phyloP scores from a whole-genome alignment of 305 asterid genomes.

The Nicotiana rustica region DNA sequence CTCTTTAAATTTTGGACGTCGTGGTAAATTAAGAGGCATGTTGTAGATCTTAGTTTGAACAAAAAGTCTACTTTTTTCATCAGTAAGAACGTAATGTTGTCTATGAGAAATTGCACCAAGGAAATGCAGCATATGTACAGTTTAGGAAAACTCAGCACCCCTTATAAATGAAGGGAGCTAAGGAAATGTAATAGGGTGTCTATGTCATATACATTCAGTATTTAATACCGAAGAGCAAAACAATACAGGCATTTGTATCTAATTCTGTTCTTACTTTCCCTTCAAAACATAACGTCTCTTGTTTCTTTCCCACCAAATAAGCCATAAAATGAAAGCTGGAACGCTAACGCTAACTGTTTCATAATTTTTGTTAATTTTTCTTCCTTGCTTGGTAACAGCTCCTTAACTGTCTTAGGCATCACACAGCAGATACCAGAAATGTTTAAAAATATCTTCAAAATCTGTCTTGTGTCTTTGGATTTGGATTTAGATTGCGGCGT shows the following conservation, averaged over 20 bases:
- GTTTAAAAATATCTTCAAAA: not conserved
- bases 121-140: constrained; percentile 20
- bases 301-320: constrained; percentile 28
- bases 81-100: constrained; percentile 17
- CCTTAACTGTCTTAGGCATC: constrained; percentile 9
- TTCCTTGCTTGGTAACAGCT: constrained; percentile 11
- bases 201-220: constrained; percentile 21
- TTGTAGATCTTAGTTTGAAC: not conserved
- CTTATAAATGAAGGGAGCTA: not conserved
- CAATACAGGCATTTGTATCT: not conserved
- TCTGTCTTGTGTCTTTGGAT: constrained; percentile 15
- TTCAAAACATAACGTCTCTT: constrained; percentile 24
- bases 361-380: not conserved
- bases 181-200: not conserved
- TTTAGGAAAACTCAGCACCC: not conserved
- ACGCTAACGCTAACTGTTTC: no score
- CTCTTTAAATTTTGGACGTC: no score
- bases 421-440: constrained; percentile 1
- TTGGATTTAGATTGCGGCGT: not conserved
- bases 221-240: not conserved
- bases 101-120: constrained; percentile 6
- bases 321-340: constrained; percentile 19
- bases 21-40: not conserved
- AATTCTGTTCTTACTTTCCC: not conserved
- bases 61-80: not conserved